phyloP scores from a whole-genome alignment of 73 alveolate species.

The Symbiodinium pilosum region DNA sequence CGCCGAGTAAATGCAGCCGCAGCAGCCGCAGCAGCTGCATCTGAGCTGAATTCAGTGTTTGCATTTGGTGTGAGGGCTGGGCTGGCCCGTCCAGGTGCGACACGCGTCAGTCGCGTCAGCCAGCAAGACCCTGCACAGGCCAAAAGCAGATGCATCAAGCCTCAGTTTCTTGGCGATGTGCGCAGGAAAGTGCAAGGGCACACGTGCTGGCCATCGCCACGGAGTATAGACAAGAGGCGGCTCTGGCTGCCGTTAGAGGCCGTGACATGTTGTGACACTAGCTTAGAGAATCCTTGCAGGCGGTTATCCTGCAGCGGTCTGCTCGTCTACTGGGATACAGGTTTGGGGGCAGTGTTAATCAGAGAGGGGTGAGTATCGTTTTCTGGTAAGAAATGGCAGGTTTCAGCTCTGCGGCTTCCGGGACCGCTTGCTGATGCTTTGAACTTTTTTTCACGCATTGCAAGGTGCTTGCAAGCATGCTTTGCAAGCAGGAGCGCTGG shows the following conservation, averaged over 20 bases:
- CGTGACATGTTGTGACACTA: background rate
- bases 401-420: conserved; percentile 85
- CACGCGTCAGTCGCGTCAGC: background rate
- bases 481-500: conserved; percentile 66
- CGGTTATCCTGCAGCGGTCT: conserved; percentile 46
- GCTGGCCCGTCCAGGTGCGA: background rate
- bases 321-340: conserved; percentile 82
- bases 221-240: conserved; percentile 79
- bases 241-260: too few relatives aligned
- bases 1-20: background rate
- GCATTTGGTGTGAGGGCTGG: background rate
- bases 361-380: background rate
- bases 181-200: conserved; percentile 1
- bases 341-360: background rate
- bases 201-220: conserved; percentile 75
- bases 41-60: background rate
- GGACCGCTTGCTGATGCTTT: background rate
- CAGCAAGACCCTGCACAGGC: background rate
- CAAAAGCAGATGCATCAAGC: too few relatives aligned
- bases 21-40: background rate
- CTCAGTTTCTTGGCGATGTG: too few relatives aligned
- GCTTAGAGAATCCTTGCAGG: background rate
- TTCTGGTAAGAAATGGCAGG: background rate
- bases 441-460: background rate
- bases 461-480: background rate